A percentile compares a stretch with the other conserved stretches of the same genome.
Conservation (phyloP, 768 basidiomycete species). For the Tylopilus sp. region DNA sequence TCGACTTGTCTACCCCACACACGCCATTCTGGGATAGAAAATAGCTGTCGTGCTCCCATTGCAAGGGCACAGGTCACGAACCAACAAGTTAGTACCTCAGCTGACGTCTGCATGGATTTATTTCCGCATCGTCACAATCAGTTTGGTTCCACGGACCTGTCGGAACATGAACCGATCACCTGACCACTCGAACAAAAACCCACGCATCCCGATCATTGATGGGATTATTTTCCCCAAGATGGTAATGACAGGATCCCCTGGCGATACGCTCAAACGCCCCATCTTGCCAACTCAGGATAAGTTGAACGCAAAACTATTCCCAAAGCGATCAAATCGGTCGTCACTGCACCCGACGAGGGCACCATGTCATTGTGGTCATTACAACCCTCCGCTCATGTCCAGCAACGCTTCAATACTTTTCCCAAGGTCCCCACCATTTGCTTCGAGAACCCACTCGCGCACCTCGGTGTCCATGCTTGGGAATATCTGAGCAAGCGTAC, state of each 20-base stretch:
- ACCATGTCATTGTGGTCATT: no score
- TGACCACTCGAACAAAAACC: not conserved
- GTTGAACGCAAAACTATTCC: not conserved
- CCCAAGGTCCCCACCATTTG: constrained; percentile 84
- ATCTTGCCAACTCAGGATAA: not conserved
- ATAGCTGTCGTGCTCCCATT: no score
- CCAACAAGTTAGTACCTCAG: no score
- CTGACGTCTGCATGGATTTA: no score
- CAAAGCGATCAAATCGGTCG: not conserved
- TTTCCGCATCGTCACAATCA: no score
- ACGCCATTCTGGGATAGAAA: no score
- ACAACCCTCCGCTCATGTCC: constrained; percentile 55
- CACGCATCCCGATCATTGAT: not conserved
- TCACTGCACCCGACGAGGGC: not conserved
- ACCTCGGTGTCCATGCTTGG: constrained; percentile 79
- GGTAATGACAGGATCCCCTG: no score
- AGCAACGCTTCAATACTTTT: constrained; percentile 83
- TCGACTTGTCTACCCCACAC: no score
- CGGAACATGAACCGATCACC: not conserved
- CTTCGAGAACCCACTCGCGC: constrained; percentile 85
- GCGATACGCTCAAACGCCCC: not conserved
- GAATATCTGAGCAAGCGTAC: constrained; percentile 87
- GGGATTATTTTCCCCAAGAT: not conserved
- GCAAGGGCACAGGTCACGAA: no score
- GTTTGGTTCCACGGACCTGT: not conserved